phyloP scores from a whole-genome alignment of 108 stramenopile genomes.

The Bacterosira constricta region DNA sequence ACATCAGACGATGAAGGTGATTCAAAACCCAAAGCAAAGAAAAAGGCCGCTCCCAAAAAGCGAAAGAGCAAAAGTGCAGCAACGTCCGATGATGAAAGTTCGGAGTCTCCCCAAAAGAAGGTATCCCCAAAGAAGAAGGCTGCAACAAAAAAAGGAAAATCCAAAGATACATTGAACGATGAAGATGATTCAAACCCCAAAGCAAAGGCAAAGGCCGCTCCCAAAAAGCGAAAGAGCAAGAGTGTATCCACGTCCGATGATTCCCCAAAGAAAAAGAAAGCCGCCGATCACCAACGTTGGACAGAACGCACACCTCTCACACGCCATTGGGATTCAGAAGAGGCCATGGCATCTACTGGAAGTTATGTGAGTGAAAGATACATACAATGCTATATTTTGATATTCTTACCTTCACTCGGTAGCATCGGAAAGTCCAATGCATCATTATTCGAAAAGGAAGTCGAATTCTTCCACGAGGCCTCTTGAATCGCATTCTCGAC shows the following conservation, averaged over 20 bases:
- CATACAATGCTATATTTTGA: too few species aligned
- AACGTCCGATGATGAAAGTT: neutral
- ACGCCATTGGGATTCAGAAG: slow-evolving; percentile 57
- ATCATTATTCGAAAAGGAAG: too few species aligned
- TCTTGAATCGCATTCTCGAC: slow-evolving; percentile 19
- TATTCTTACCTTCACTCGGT: too few species aligned
- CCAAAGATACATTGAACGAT: neutral
- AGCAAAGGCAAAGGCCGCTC: neutral
- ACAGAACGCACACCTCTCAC: slow-evolving; percentile 79
- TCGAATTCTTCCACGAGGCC: slow-evolving; percentile 9
- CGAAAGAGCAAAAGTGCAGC: slow-evolving; percentile 5
- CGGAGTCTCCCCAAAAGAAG: neutral
- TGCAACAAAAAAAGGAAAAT: neutral
- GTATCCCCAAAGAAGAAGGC: neutral
- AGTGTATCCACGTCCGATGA: neutral
- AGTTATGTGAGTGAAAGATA: too few species aligned
- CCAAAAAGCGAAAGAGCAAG: slow-evolving; percentile 3
- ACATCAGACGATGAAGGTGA: neutral
- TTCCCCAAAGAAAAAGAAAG: slow-evolving; percentile 44
- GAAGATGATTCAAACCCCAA: neutral
- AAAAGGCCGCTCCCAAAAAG: slow-evolving; percentile 16
- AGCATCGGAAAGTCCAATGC: too few species aligned
- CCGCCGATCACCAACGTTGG: slow-evolving; percentile 65
- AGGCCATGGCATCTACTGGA: slow-evolving; percentile 36
- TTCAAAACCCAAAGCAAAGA: slow-evolving; percentile 10